phyloP scores from a whole-genome alignment of 306 rosid species.

The Pueraria montana region DNA sequence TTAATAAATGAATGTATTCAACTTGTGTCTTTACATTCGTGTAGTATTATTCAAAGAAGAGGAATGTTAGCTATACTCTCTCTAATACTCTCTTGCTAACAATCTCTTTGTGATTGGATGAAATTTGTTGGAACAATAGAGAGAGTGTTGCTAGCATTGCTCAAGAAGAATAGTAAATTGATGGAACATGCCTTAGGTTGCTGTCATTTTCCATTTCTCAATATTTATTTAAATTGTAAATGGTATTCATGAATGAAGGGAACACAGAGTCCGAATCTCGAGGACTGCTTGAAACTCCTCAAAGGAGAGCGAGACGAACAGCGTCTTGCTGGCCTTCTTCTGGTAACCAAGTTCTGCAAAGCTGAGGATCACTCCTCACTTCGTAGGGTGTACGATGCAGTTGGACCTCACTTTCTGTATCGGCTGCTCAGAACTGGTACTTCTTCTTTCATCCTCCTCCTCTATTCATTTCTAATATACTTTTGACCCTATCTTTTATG shows the following conservation, averaged over 20 bases:
- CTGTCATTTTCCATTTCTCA: background rate
- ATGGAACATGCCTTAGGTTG: too few species aligned
- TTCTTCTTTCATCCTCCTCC: conserved; percentile 2
- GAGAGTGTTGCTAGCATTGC: too few species aligned
- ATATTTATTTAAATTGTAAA: background rate
- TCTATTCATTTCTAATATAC: background rate
- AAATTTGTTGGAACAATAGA: too few species aligned
- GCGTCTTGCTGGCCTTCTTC: conserved; percentile 91
- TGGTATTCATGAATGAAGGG: conserved; percentile 56
- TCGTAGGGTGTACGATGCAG: conserved; percentile 71
- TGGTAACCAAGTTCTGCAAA: conserved; percentile 83
- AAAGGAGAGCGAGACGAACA: conserved; percentile 92
- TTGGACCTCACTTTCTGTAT: conserved; percentile 78
- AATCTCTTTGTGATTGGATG: too few species aligned
- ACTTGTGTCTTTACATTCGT: too few species aligned
- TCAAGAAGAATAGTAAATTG: too few species aligned
- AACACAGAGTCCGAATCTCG: conserved; percentile 61
- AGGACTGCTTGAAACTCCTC: conserved; percentile 89
- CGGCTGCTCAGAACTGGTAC: conserved; percentile 86
- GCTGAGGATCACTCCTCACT: conserved; percentile 76
- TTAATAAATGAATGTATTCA: too few species aligned
- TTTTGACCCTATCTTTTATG: conserved; percentile 2
- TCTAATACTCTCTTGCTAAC: too few species aligned
- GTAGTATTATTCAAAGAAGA: too few species aligned
- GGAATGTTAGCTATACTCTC: too few species aligned